Evolutionary conservation across 1,139 yeast genomes (phyloP).

Genomic region (Sporopachydermia cereana): DNA sequence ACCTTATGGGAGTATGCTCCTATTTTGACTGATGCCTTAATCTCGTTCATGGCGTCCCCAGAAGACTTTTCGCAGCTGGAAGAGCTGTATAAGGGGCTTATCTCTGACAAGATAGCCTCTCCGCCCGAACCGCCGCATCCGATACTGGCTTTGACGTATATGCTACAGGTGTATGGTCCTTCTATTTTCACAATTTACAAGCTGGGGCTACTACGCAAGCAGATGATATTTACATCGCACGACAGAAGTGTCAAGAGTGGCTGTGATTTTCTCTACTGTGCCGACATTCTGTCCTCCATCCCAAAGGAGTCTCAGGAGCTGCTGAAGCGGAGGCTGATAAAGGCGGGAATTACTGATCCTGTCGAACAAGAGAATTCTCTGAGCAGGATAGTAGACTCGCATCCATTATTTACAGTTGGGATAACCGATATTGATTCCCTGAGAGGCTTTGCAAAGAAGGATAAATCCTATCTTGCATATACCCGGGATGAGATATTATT

Average conservation of each 20-base stretch:
- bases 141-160: conserved; percentile 33
- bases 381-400: not conserved
- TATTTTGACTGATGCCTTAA: conserved; percentile 33
- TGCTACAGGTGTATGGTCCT: conserved; percentile 56
- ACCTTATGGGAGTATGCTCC: conserved; percentile 41
- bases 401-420: conserved; percentile 54
- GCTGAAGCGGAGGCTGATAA: conserved; percentile 15
- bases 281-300: conserved; percentile 35
- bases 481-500: conserved; percentile 64
- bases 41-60: conserved; percentile 24
- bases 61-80: conserved; percentile 16
- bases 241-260: conserved; percentile 28
- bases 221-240: conserved; percentile 44
- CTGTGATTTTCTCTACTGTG: conserved; percentile 36
- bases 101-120: conserved; percentile 9
- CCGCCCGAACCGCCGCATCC: conserved; percentile 29
- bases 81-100: conserved; percentile 21
- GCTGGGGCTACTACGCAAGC: conserved; percentile 48
- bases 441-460: conserved; percentile 9
- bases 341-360: conserved; percentile 17
- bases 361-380: conserved; percentile 9
- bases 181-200: conserved; percentile 62
- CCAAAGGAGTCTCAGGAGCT: conserved; percentile 26
- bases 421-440: conserved; percentile 36
- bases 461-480: conserved; percentile 42